Evolutionary conservation across 495 filamentous ascomycete species (phyloP), one percentile per base, ranked within the genome.

Genomic region (Lepidopterella palustris): DNA sequence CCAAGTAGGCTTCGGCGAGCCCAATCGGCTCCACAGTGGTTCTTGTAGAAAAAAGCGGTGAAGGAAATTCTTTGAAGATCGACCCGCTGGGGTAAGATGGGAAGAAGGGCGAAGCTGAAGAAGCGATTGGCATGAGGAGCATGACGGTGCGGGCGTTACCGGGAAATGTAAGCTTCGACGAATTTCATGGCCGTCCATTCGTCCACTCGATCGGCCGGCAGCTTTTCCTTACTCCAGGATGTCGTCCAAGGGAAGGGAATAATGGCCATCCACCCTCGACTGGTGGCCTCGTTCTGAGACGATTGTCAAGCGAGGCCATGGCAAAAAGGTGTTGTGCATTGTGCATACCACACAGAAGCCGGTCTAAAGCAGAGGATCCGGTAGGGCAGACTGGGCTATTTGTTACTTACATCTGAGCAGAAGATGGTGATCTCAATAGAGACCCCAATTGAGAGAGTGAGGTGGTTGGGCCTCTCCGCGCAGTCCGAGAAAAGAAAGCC

Each of bases 101-200:
- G 40, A 9, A 23, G 50, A 31, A 4, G 29, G 18, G 25, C 39
- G 55, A 60, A 40, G 48, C 24, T 25, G 18, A 28, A 53, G 23
- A 21, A 50, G 5, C 10, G 20, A 50, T 27, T 58, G 54, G 54
- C 10, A 32, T 28, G 5, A 31, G 39, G 45, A 31, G 9, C 45
- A 20, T 21, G 55, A 11, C 20, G 29, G 23, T 4, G 58, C 63
- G 63, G 62, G 56, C 49, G 26, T 23, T 25, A 39, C 55, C 58
- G 59, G 57, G 55, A 15, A 54, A 32, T 15, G 51, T 8, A 27
- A 50, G 40, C 47, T 32, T 25, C 58, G 32, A 53, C 51, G 47
- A 28, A 25, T 62, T 66, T 62, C 49, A 59, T 31, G 35, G 58
- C 47, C 42, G 40, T 62, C 63, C 47, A 66, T 59, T 61, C 55